Evolutionary conservation across 192 early-diverging fungal genomes (phyloP).

Genomic region (Entrophospora sp.): DNA sequence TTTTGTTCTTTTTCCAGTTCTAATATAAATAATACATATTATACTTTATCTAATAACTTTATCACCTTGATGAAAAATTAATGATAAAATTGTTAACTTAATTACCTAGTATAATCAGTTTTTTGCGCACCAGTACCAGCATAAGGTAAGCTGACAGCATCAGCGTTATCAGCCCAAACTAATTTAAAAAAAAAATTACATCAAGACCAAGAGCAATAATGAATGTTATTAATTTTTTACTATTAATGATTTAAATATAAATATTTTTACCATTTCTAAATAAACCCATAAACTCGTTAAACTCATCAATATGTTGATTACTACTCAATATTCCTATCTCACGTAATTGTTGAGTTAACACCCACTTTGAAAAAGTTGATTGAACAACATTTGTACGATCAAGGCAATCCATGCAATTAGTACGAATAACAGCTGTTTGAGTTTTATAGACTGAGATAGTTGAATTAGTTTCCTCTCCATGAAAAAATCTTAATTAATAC

Average conservation of each 20-base stretch:
- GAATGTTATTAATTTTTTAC: too few relatives aligned
- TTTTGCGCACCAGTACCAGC: conserved; percentile 96
- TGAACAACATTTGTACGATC: conserved; percentile 99
- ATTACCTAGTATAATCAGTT: conserved; percentile 87
- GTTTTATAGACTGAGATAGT: conserved; percentile 26
- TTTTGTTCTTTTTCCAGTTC: conserved; percentile 84
- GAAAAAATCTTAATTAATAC: conserved; percentile 59
- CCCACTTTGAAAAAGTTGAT: conserved; percentile 69
- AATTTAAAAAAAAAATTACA: conserved; percentile 10
- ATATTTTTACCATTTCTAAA: conserved; percentile 67
- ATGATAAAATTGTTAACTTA: neutral
- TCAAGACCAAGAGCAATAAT: too few relatives aligned
- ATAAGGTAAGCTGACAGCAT: conserved; percentile 83
- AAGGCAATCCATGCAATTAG: conserved; percentile 99
- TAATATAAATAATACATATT: conserved; percentile 14
- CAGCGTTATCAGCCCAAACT: conserved; percentile 99
- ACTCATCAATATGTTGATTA: conserved; percentile 55
- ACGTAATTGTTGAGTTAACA: conserved; percentile 67
- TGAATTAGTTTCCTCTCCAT: conserved; percentile 30
- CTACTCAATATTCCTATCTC: conserved; percentile 54
- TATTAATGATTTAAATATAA: neutral
- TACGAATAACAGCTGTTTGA: conserved; percentile 80
- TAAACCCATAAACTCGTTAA: conserved; percentile 53
- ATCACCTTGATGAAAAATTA: conserved; percentile 18
- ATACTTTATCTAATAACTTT: conserved; percentile 18